Evolutionary conservation across 2,329 filamentous ascomycete genomes (phyloP), one percentile per base, ranked within the genome.

Genomic region (Fusarium nematophilum): DNA sequence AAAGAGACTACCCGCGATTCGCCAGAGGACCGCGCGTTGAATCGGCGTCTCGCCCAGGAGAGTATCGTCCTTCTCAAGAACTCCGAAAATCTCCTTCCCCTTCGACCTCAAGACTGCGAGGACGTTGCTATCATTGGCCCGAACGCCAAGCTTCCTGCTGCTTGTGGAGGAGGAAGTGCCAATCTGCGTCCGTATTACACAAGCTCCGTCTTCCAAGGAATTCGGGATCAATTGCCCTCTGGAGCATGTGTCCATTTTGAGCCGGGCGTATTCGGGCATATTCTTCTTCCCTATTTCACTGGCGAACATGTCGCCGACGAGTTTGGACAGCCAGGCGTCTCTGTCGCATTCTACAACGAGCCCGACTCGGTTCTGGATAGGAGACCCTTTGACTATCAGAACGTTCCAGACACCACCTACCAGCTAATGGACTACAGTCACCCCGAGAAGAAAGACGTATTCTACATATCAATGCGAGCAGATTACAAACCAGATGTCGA

Each of bases 61-160:
- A 85, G 83, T 1, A 82, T 89, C 9, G 86, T 90, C 0, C 78
- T 90, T 14, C 75, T 90, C 38, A 89, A 90, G 74, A 90, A 90
- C 59, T 80, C 86, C 18, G 78, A 78, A 5, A 75, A 76, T 13
- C 70, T 85, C 2, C 75, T 90, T 0, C 88, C 88, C 0, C 70
- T 85, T 9, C 11, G 13, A 4, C 5, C 37, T 13, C 3, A 33
- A n/a, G 17, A 59, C 2, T 42, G 31, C 45, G 76, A 79, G 53
- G 75, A 79, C 5, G 72, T 83, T 11, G 78, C 82, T 9, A 76
- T 85, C 14, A 84, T 86, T 53, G 84, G 83, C 3, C 82, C 82
- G 6, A 85, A 85, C 53, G 76, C 83, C 9, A 81, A 79, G 43
- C 72, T 66, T 5, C 50, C 70, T 3, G 65, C 66, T 3, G 69